Conservation (phyloP, 208 protist genomes). For the Trypanosoma mega region DNA sequence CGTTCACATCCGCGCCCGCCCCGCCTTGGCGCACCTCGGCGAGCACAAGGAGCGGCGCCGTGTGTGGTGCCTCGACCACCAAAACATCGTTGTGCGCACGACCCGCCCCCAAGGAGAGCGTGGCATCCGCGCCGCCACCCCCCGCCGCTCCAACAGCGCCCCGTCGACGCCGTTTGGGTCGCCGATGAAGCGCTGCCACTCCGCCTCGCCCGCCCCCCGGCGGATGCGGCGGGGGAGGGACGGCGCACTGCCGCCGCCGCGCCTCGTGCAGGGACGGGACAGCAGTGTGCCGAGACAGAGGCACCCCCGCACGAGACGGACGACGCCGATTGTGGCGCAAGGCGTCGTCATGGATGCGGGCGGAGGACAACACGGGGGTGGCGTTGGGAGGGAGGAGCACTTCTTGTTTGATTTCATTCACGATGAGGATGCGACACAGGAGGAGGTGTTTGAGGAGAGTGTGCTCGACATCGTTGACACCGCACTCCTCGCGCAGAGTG, state of each 20-base stretch:
- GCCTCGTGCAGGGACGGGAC: background rate
- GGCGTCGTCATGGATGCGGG: no score
- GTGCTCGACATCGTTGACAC: conserved; percentile 78
- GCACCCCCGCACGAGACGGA: background rate
- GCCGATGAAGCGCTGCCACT: background rate
- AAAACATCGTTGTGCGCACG: conserved; percentile 72
- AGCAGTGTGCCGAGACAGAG: background rate
- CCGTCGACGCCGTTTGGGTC: background rate
- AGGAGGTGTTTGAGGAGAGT: conserved; percentile 91
- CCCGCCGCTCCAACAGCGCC: background rate
- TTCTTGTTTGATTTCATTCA: conserved; percentile 86
- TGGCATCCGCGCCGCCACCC: no score
- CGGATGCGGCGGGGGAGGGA: background rate
- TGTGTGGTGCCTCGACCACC: conserved; percentile 78
- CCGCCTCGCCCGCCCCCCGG: conserved; percentile 4
- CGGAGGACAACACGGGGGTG: no score
- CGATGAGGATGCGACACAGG: conserved; percentile 75
- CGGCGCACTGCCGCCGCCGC: background rate
- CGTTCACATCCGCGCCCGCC: conserved; percentile 80
- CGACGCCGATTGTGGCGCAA: conserved; percentile 2
- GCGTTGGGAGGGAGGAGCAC: conserved; percentile 57
- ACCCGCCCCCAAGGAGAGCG: no score
- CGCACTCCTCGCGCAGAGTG: conserved; percentile 78
- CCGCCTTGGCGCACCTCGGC: conserved; percentile 58
- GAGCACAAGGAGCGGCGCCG: conserved; percentile 53